Base-by-base conservation (phyloP, 2,329 filamentous ascomycete species). In the Neoscytalidium dimidiatum region DNA sequence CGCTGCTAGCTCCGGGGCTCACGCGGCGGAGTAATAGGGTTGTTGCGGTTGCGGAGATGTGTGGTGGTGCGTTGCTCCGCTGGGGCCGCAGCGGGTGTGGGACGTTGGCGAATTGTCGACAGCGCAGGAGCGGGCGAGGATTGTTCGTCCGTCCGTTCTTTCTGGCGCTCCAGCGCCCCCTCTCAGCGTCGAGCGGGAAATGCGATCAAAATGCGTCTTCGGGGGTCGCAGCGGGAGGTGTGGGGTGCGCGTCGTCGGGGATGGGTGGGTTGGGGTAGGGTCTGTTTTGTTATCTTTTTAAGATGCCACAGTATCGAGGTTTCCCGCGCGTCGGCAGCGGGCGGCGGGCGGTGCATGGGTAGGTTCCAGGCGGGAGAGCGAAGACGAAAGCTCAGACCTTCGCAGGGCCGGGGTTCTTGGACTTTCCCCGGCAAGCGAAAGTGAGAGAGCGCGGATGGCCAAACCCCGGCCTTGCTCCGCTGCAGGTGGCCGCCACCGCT, bases 261-360 rank as follows among this genome's bases (percentile, higher is more conserved):
- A n/a, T 7, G 26, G n/a, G 41, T 4, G 11, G 23, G 33, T 58
- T 26, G 17, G 33, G n/a, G 6, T n/a, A 14, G 49, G 28, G n/a
- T 31, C 23, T 57, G 6, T 19, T 33, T 14, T 52, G 49, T 52
- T 52, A 52, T 52, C 49, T 52, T 52, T 52, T 52, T 52, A 52
- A 41, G 49, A 52, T 52, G 49, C 49, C 49, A 52, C 49, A 52
- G 49, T 52, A 52, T 51, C 46, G 46, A 51, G 9, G 21, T 48
- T 23, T 23, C 2, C 41, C 19, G 23, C 44, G 19, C 28, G 49
- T 29, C 44, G 19, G 44, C 44, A 11, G 19, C 19, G 19, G 44
- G 9, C 23, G 23, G 23, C 4, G 14, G 38, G 46, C 19, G 46
- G 4, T 49, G 46, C 46, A 49, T 49, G 46, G 46, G n/a, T n/a